phyloP scores from a whole-genome alignment of 768 basidiomycete genomes.

The Tremella yokohamensis region DNA sequence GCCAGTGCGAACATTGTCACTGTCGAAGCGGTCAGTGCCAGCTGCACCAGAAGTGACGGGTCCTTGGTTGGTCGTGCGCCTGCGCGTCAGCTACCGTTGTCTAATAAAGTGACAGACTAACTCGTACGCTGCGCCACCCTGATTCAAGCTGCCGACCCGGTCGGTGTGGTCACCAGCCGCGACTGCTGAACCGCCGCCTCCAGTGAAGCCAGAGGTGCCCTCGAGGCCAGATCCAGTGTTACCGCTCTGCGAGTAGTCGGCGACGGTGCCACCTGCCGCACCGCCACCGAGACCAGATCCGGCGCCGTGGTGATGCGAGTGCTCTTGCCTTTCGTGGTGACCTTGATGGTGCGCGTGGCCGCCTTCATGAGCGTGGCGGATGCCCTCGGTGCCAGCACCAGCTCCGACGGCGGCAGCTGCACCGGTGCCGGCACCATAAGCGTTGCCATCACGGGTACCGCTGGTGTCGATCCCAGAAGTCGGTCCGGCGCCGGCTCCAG shows the following conservation, averaged over 20 bases:
- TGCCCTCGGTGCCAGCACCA: slow-evolving; percentile 7
- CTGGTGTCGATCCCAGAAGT: too few species aligned
- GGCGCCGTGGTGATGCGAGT: neutral
- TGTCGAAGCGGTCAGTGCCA: slow-evolving; percentile 40
- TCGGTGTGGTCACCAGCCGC: slow-evolving; percentile 11
- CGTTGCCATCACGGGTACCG: too few species aligned
- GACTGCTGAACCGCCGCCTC: neutral
- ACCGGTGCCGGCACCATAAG: neutral
- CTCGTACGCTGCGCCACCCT: slow-evolving; percentile 25
- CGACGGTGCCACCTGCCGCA: neutral
- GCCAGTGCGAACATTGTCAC: slow-evolving; percentile 13
- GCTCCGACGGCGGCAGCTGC: slow-evolving; percentile 3
- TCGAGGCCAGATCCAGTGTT: neutral
- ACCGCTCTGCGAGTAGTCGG: slow-evolving; percentile 15
- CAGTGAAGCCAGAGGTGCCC: neutral
- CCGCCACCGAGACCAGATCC: slow-evolving; percentile 4
- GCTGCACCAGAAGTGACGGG: slow-evolving; percentile 34
- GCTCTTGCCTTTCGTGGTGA: neutral
- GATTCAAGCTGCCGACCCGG: slow-evolving; percentile 24
- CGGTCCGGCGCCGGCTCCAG: neutral
- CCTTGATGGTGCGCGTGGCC: slow-evolving; percentile 9
- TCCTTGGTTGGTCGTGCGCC: slow-evolving; percentile 11
- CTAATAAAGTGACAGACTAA: neutral
- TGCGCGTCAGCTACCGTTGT: too few species aligned
- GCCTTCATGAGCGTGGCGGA: neutral